These are phyloP conservation scores for Bombardia bombarda DNA, from an alignment of 495 filamentous ascomycete species.

Conservation along the genomic window DNA sequence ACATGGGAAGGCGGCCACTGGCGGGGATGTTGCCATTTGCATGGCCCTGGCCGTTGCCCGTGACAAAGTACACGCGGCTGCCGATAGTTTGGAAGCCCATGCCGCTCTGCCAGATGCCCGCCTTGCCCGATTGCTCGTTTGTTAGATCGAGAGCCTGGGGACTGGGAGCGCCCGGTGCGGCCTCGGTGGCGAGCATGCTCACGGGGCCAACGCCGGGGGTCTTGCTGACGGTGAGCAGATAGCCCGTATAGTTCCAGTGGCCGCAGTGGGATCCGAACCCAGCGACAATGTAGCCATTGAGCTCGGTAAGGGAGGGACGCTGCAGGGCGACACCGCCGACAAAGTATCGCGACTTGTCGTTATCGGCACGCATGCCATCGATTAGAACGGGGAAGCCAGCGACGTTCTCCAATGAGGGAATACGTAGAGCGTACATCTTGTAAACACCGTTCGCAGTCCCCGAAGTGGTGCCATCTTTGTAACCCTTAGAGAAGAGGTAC, in stretches of 20 bases:
- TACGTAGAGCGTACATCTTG: conserved; percentile 16
- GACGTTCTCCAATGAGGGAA: conserved; percentile 11
- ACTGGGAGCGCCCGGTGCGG: conserved; percentile 9
- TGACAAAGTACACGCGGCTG: conserved; percentile 29
- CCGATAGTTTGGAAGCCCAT: conserved; percentile 29
- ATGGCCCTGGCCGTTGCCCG: conserved; percentile 19
- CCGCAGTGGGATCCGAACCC: conserved; percentile 38
- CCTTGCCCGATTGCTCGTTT: conserved; percentile 21
- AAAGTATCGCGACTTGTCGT: conserved; percentile 18
- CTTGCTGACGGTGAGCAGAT: conserved; percentile 25
- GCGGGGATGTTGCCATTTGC: conserved; percentile 21
- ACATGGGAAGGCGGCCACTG: neutral
- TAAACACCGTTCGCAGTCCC: conserved; percentile 9
- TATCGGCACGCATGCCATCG: conserved; percentile 9
- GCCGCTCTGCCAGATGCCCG: conserved; percentile 36
- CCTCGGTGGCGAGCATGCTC: conserved; percentile 5
- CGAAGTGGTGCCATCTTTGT: conserved; percentile 3
- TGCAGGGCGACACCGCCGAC: conserved; percentile 22
- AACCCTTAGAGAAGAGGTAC: conserved; percentile 18
- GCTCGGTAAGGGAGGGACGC: conserved; percentile 25
- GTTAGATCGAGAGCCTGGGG: conserved; percentile 15
- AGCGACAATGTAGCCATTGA: conserved; percentile 23
- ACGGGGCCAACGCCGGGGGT: conserved; percentile 13
- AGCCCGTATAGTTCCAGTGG: conserved; percentile 37
- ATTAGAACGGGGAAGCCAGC: conserved; percentile 10